Evolutionary conservation across 2,329 filamentous ascomycete species (phyloP), one percentile per base, ranked within the genome.

Genomic region (Scopulariopsis brevicaulis): DNA sequence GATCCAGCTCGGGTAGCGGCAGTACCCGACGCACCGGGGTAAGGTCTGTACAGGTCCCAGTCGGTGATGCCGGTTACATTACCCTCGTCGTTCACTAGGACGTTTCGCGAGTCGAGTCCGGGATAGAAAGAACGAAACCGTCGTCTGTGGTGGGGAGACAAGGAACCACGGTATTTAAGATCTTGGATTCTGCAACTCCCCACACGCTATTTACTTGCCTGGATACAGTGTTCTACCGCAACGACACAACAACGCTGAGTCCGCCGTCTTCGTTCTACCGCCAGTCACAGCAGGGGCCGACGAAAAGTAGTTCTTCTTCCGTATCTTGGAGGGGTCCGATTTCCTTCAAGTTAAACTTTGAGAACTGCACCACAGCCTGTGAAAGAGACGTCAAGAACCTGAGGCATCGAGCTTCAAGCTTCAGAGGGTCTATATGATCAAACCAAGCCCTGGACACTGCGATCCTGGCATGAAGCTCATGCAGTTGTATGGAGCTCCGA

Each of bases 91-190:
- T 60, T 56, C 14, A 61, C 58, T n/a, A 61, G 25, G 53, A 63
- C 15, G 40, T 61, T 64, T 46, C 63, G 60, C 2, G 59, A 62
- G 57, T 65, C 61, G 18, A 62, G 62, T 61, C 62, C 6, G 63
- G 64, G 46, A 56, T 24, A 3, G 53, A 58, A 24, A 64, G 59
- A n/a, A 62, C 56, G 46, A 65, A 63, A 28, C 54, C 32, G 46
- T 59, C 57, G 34, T 46, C 46, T 34, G 58, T 22, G 46, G 48
- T 40, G 61, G 15, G n/a, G 22, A 53, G 50, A 2, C 22, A 53
- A 18, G 50, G 50, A 28, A 28, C 28, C 50, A 53, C 28, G 50
- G 15, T 18, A 53, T 53, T 12, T 25, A 28, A 20, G 24, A 54
- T 18, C 34, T 54, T 32, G 8, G 52, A 14, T 54, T 37, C n/a